Conservation (phyloP, 164 flowering plant species). For the Brasenia schreberi region DNA sequence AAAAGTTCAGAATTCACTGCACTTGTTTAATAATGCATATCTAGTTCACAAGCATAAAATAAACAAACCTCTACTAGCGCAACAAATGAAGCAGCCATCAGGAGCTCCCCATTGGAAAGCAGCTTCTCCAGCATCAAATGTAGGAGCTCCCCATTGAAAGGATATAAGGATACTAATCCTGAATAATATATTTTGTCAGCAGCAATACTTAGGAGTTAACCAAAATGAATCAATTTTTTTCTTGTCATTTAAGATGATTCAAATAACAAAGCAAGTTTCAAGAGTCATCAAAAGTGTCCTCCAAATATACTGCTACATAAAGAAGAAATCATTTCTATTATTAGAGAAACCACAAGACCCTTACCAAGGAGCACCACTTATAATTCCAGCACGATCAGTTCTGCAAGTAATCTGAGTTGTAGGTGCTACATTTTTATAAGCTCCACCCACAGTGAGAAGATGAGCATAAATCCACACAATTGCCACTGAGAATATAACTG, state of each 20-base stretch:
- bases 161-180: conserved; percentile 89
- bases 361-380: conserved; percentile 84
- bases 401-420: conserved; percentile 68
- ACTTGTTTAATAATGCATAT: too few species aligned
- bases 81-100: conserved; percentile 84
- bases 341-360: conserved; percentile 2
- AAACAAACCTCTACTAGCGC: conserved; percentile 74
- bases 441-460: conserved; percentile 92
- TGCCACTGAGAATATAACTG: conserved; percentile 67
- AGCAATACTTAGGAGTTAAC: too few species aligned
- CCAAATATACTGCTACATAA: too few species aligned
- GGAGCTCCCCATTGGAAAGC: too few species aligned
- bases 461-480: conserved; percentile 92
- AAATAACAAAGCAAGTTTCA: too few species aligned
- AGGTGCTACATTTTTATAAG: conserved; percentile 46
- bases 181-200: too few species aligned
- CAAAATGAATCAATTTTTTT: too few species aligned
- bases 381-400: conserved; percentile 82
- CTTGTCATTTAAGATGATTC: too few species aligned
- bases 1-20: too few species aligned
- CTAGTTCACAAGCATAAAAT: too few species aligned
- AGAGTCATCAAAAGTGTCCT: too few species aligned
- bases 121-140: conserved; percentile 81
- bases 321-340: not conserved
- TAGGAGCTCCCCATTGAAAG: conserved; percentile 89